Evolutionary conservation across 1,139 yeast species (phyloP).

Genomic region (Candida sp.): DNA sequence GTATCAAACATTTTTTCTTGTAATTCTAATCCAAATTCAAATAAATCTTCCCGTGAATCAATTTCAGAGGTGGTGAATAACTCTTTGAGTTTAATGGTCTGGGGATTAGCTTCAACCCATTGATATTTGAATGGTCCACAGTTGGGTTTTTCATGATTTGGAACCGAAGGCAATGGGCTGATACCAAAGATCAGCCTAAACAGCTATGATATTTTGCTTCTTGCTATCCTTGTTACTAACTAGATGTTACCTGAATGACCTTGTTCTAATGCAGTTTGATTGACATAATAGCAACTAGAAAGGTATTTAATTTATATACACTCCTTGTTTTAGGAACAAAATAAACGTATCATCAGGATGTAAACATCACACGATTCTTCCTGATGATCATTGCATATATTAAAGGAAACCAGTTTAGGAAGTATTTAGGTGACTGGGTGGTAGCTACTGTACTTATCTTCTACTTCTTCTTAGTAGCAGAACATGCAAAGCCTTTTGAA

Average conservation of each 20-base stretch:
- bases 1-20: neutral
- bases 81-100: neutral
- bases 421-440: conserved; percentile 28
- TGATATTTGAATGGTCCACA: conserved; percentile 8
- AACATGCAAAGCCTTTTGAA: conserved; percentile 31
- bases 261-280: too few species aligned
- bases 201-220: too few species aligned
- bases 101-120: conserved; percentile 1
- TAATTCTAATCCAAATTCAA: neutral
- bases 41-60: neutral
- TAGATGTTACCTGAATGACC: too few species aligned
- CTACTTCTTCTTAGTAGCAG: conserved; percentile 31
- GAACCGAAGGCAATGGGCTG: too few species aligned
- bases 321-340: too few species aligned
- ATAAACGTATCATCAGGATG: neutral
- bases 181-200: too few species aligned
- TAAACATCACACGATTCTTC: neutral
- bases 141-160: conserved; percentile 43
- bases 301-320: too few species aligned
- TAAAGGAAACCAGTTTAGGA: conserved; percentile 9
- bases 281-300: neutral
- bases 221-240: too few species aligned
- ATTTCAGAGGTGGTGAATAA: neutral
- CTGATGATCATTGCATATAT: neutral
- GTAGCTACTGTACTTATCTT: conserved; percentile 18